Percentiles rank a stretch among this genome's conserved stretches.
Conservation (phyloP, 2,329 filamentous ascomycete species). For the Albifimbria verrucaria region DNA sequence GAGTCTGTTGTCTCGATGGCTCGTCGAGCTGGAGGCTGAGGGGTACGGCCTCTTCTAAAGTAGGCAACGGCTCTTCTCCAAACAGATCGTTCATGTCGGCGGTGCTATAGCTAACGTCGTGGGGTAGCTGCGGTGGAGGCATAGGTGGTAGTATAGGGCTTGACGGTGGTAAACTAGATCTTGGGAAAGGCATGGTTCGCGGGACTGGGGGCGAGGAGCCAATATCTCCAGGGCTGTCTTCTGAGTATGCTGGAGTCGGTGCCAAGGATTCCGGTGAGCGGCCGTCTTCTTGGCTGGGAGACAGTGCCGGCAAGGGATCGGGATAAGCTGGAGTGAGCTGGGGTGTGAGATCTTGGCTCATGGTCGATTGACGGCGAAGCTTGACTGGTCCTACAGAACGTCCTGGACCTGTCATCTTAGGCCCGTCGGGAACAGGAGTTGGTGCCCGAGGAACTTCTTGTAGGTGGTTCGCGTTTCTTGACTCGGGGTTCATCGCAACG, state of each 20-base stretch:
- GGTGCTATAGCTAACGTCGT: slow-evolving; percentile 83
- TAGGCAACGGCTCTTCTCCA: slow-evolving; percentile 54
- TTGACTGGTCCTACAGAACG: slow-evolving; percentile 27
- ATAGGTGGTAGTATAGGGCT: slow-evolving; percentile 73
- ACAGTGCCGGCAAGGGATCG: slow-evolving; percentile 34
- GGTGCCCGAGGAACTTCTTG: slow-evolving; percentile 74
- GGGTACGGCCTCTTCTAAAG: slow-evolving; percentile 29
- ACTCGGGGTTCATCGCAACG: slow-evolving; percentile 49
- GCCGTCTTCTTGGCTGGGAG: slow-evolving; percentile 45
- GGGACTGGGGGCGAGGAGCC: slow-evolving; percentile 87
- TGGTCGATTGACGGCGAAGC: slow-evolving; percentile 59
- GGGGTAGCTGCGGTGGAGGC: slow-evolving; percentile 56
- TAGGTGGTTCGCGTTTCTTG: slow-evolving; percentile 47
- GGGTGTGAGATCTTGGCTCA: slow-evolving; percentile 48
- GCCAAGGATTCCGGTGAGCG: slow-evolving; percentile 53
- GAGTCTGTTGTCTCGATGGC: slow-evolving; percentile 30
- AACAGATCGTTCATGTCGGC: slow-evolving; percentile 69
- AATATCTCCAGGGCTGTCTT: slow-evolving; percentile 74
- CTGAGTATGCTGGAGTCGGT: slow-evolving; percentile 51
- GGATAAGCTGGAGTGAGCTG: slow-evolving; percentile 43
- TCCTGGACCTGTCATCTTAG: slow-evolving; percentile 22
- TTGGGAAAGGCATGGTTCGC: slow-evolving; percentile 52
- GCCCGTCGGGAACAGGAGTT: slow-evolving; percentile 64
- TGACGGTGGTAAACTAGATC: slow-evolving; percentile 65
- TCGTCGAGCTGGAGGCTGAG: slow-evolving; percentile 11